Evolutionary conservation across 192 early-diverging fungal species (phyloP).

Genomic region (Dissophora ornata): DNA sequence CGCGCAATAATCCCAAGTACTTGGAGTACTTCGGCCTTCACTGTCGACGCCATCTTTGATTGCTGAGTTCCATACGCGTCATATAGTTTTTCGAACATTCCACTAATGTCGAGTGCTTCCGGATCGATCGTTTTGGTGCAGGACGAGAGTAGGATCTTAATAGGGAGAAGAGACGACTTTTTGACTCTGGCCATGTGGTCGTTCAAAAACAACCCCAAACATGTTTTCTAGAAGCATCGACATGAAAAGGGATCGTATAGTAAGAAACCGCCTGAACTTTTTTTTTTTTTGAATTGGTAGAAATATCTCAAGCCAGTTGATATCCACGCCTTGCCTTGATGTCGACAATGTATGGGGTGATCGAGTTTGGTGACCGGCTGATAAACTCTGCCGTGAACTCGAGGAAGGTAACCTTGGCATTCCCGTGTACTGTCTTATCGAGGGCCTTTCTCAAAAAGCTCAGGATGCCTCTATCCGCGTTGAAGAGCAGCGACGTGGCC

Average conservation of each 20-base stretch:
- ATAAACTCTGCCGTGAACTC: conserved; percentile 60
- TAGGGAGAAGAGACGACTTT: conserved; percentile 50
- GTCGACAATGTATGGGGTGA: conserved; percentile 48
- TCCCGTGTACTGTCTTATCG: conserved; percentile 26
- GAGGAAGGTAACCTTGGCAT: conserved; percentile 54
- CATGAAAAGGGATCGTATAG: background rate
- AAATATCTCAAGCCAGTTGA: too few relatives aligned
- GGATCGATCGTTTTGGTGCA: conserved; percentile 45
- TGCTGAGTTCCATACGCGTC: conserved; percentile 35
- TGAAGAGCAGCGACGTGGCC: conserved; percentile 57
- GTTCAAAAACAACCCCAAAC: conserved; percentile 37
- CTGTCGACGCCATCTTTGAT: conserved; percentile 39
- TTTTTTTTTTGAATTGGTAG: too few relatives aligned
- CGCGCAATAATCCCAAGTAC: conserved; percentile 57
- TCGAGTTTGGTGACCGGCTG: conserved; percentile 30
- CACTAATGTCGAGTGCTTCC: conserved; percentile 34
- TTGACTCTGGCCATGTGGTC: conserved; percentile 45
- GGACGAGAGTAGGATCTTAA: conserved; percentile 48
- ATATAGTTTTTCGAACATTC: conserved; percentile 29
- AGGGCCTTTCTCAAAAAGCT: conserved; percentile 49
- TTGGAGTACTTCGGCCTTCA: conserved; percentile 57
- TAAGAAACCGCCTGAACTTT: too few relatives aligned
- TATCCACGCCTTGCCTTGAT: conserved; percentile 57
- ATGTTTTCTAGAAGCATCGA: conserved; percentile 31
- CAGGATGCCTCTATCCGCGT: conserved; percentile 57